Evolutionary conservation across 345 rosid genomes (phyloP).

Genomic region (Pistacia integerrima): DNA sequence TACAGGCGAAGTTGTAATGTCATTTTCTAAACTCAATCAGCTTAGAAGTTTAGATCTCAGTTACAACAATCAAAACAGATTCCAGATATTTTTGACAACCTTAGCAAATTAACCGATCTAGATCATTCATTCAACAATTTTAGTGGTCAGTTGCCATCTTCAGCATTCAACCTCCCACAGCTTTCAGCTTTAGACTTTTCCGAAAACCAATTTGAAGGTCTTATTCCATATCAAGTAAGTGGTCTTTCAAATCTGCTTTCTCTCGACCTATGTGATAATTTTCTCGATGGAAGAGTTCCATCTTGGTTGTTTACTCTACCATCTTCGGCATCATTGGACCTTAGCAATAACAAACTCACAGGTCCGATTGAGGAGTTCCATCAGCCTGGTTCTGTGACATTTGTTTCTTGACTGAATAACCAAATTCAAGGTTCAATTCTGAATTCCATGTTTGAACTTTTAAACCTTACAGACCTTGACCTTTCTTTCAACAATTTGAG

Average conservation of each 20-base stretch:
- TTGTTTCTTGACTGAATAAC: background rate
- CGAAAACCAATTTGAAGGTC: too few species aligned
- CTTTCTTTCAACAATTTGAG: background rate
- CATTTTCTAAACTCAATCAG: background rate
- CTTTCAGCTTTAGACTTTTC: too few species aligned
- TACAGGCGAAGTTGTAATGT: too few species aligned
- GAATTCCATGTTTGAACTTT: background rate
- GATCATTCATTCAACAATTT: too few species aligned
- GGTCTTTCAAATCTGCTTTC: background rate
- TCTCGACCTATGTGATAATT: background rate
- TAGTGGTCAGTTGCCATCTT: too few species aligned
- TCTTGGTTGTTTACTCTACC: constrained; percentile 15
- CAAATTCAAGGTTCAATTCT: background rate
- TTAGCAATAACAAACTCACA: background rate
- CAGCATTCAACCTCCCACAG: too few species aligned
- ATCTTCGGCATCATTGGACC: background rate
- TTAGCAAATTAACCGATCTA: too few species aligned
- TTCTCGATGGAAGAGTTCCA: constrained; percentile 3
- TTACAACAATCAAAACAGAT: background rate
- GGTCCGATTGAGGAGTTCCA: background rate
- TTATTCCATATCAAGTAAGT: background rate
- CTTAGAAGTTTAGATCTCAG: background rate
- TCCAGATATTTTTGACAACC: background rate
- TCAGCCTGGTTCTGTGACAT: background rate
- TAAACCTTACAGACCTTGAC: background rate